phyloP scores from a whole-genome alignment of 1,284 basidiomycete genomes.

The Puccinia coronata region DNA sequence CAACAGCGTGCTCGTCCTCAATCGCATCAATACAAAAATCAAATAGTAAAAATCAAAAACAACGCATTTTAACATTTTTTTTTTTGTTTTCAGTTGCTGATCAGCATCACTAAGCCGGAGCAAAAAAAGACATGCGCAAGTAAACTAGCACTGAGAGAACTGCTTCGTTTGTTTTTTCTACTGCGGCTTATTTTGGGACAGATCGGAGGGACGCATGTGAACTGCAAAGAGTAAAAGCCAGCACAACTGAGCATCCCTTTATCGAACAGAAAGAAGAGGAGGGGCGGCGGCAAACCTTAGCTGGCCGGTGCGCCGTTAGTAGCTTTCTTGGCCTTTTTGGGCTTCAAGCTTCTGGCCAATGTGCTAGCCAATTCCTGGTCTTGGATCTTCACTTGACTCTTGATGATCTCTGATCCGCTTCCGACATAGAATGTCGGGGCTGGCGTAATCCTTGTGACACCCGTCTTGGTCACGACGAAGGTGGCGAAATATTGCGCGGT shows the following conservation, averaged over 20 bases:
- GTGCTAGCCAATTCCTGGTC: slow-evolving; percentile 80
- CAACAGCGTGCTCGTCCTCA: neutral
- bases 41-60: neutral
- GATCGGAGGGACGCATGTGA: neutral
- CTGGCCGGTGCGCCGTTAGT: slow-evolving; percentile 61
- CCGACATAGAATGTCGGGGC: slow-evolving; percentile 83
- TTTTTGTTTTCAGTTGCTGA: slow-evolving; percentile 7
- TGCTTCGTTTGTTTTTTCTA: neutral
- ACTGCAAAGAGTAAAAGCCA: slow-evolving; percentile 2
- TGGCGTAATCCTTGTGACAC: slow-evolving; percentile 60
- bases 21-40: neutral
- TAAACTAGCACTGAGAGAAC: neutral
- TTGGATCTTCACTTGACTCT: slow-evolving; percentile 83
- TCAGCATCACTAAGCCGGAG: neutral
- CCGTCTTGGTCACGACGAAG: slow-evolving; percentile 57
- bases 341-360: slow-evolving; percentile 76
- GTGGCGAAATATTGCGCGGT: slow-evolving; percentile 55
- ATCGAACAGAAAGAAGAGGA: neutral
- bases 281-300: neutral
- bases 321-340: slow-evolving; percentile 87
- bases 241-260: neutral
- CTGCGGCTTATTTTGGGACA: neutral
- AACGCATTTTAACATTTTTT: neutral
- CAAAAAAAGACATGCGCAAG: neutral
- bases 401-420: slow-evolving; percentile 87